These are phyloP conservation scores for Lactifluus piperatus DNA, from an alignment of 768 basidiomycete genomes.

Conservation along the genomic window DNA sequence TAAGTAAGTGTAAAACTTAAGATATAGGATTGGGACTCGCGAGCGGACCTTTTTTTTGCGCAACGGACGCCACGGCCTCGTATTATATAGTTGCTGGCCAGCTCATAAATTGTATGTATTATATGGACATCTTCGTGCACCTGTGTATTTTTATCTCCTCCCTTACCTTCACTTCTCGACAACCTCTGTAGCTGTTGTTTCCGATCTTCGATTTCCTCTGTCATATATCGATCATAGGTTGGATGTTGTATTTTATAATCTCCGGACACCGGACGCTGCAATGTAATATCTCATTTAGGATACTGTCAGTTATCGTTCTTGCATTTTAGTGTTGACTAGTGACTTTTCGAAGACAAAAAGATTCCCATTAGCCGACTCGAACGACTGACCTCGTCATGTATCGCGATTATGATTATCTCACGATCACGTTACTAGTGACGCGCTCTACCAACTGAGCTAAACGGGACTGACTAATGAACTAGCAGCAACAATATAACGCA, in stretches of 20 bases:
- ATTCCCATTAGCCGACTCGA: slow-evolving; percentile 19
- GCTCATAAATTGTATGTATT: neutral
- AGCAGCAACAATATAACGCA: neutral
- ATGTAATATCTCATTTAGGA: neutral
- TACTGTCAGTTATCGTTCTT: neutral
- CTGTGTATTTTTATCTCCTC: neutral
- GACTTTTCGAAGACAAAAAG: neutral
- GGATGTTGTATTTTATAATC: neutral
- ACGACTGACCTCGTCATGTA: slow-evolving; percentile 19
- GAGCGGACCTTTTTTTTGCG: neutral
- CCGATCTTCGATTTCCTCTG: neutral
- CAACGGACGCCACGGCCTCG: neutral
- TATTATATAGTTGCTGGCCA: neutral
- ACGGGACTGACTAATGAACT: slow-evolving; percentile 16
- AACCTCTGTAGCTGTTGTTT: neutral
- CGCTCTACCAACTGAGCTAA: slow-evolving; percentile 46
- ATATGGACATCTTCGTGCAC: neutral
- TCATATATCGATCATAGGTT: neutral
- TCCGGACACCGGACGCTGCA: neutral
- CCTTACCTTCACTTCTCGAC: neutral
- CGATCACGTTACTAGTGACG: slow-evolving; percentile 44
- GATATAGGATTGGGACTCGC: neutral
- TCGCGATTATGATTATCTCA: neutral
- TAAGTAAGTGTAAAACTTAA: neutral
- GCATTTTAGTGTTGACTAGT: neutral